Evolutionary conservation across 2,329 filamentous ascomycete genomes (phyloP).

Genomic region (Fusarium floridanum): DNA sequence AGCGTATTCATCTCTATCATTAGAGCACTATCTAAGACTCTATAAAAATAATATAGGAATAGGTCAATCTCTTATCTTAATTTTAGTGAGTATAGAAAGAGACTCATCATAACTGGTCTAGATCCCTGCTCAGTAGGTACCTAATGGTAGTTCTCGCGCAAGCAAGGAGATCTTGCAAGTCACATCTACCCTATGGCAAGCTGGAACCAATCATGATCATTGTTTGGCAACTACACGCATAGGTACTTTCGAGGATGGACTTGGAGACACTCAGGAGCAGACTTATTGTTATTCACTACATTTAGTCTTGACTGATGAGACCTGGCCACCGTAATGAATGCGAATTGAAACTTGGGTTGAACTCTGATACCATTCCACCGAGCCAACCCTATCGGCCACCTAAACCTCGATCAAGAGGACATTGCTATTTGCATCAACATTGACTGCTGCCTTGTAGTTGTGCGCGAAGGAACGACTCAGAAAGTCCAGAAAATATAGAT

Average conservation of each 20-base stretch:
- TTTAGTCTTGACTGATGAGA: background rate
- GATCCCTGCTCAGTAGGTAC: background rate
- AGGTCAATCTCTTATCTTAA: background rate
- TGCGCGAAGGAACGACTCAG: accelerated
- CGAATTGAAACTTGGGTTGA: too few species aligned
- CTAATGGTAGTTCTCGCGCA: too few species aligned
- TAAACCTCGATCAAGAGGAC: background rate
- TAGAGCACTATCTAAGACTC: background rate
- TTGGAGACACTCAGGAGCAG: too few species aligned
- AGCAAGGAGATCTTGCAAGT: too few species aligned
- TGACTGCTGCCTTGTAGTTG: background rate
- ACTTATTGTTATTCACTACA: background rate
- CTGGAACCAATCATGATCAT: too few species aligned
- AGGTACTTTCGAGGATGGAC: too few species aligned
- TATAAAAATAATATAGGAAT: background rate
- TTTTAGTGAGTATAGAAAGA: background rate
- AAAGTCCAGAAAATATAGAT: background rate
- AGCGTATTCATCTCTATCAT: background rate
- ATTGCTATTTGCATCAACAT: background rate
- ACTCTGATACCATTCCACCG: too few species aligned
- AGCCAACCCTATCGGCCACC: background rate
- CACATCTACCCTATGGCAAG: too few species aligned
- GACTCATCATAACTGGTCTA: background rate
- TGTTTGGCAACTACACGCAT: too few species aligned
- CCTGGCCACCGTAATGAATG: background rate